Evolutionary conservation across 495 filamentous ascomycete genomes (phyloP), one percentile per base, ranked within the genome.

Genomic region (Cercophora samala): DNA sequence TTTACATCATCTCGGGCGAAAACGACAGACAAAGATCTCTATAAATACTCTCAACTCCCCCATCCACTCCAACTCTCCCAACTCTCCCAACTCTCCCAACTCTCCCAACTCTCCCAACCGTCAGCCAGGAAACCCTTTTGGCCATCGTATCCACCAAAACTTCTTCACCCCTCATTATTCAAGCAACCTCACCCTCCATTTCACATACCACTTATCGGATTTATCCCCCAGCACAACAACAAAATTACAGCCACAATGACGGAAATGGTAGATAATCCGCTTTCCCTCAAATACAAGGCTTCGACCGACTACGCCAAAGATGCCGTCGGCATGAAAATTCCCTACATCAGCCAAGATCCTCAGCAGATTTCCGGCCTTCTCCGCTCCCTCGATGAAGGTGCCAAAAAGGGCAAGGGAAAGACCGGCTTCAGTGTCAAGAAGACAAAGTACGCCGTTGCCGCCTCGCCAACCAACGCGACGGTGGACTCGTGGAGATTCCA

Each of bases 401-500:
- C 78, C 66, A 86, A 87, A 69, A 66, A 70, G 42, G 80, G 78
- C 53, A 86, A 70, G 53, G 80, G 77, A 53, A 85, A 82, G 42
- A 73, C 69, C 68, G 74, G 79, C 13, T 89, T 91, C 76, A 85
- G 80, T 26, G 73, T 87, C 80, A 96, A 89, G 73, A 96, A 91
- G 80, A 83, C 82, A 9, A 91, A 84, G 6, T 98, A 90, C 75
- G 68, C 78, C 0, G 83, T 97, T 23, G 77, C 80, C 2, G 82
- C 81, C 11, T 87, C 88, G 3, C 78, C 74, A 60, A 77, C 85
- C 51, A 73, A 82, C 24, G 80, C 91, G 66, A 77, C 75, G 1
- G 93, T 98, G 24, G 87, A 96, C 72, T 97, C 94, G 5, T 99
- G 95, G 95, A 88, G 89, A 26, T 91, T 97, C 74, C 86, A 89